Base-by-base conservation (phyloP, 2,329 filamentous ascomycete species). In the Clarireedia paspali region DNA sequence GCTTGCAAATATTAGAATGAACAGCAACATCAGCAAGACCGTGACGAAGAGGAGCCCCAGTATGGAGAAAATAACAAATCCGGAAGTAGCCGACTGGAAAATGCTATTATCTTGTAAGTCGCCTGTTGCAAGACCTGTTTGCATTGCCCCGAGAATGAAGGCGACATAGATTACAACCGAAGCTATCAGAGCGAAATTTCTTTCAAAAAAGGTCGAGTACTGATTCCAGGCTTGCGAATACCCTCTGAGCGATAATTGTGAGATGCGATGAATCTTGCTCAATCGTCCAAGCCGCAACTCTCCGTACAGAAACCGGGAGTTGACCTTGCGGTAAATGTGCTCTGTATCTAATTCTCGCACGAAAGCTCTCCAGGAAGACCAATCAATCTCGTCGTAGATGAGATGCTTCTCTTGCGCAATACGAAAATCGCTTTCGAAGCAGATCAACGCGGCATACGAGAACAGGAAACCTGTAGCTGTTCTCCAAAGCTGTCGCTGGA, bases 1-100 rank as follows among this genome's bases (percentile, higher is more conserved):
- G 30, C 30, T 34, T 34, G 30, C 30, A 4, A 34, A 34, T 34
- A 34, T 34, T 1, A 34, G 30, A 34, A 34, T 9, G 30, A 34
- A 34, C 12, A 34, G 30, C 30, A 34, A 12, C 30, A 34, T 34
- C 30, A 34, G 30, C 30, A 34, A 12, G 9, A 12, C 30, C 9
- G 30, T 34, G 30, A 34, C 30, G 30, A 12, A 34, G 30, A 34
- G 9, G 30, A 34, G 30, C 30, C 30, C 70, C 5, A 77, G 14
- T 26, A 79, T 75, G 0, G 74, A 69, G 54, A 80, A 78, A 4
- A 78, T 63, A 3, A 74, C 72, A 55, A 81, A 78, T 2, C 75
- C 75, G 57, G 75, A 76, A 1, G 72, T 72, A 1, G 71, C 75
- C 7, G 56, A 51, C 60, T 75, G 71, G 61, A 80, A 81, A 0